Evolutionary conservation across 2,329 filamentous ascomycete species (phyloP).

Genomic region (Claviceps quebecensis): DNA sequence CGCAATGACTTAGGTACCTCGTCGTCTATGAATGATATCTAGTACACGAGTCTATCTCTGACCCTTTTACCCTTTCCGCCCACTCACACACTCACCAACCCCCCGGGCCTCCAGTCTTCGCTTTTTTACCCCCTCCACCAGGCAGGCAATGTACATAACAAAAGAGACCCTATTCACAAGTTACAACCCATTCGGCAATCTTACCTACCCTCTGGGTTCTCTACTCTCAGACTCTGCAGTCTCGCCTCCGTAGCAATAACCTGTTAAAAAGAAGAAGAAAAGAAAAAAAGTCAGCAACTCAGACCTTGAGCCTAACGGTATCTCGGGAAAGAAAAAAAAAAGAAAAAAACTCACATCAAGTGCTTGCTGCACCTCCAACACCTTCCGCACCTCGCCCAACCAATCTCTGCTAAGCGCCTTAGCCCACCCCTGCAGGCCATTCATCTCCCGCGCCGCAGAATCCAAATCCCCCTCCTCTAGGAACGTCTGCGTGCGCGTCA

Average conservation of each 20-base stretch:
- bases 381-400: constrained; percentile 78
- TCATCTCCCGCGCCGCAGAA: constrained; percentile 87
- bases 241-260: constrained; percentile 83
- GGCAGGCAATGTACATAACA: constrained; percentile 23
- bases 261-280: constrained; percentile 35
- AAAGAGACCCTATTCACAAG: constrained; percentile 27
- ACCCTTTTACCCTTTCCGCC: not conserved
- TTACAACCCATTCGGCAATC: not conserved
- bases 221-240: constrained; percentile 73
- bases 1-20: not conserved
- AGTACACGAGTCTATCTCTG: not conserved
- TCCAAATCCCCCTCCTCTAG: constrained; percentile 91
- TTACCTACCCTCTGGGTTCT: constrained; percentile 19
- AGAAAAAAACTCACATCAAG: constrained; percentile 58
- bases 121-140: constrained; percentile 12
- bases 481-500: constrained; percentile 76
- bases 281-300: not conserved
- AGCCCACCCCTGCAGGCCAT: constrained; percentile 81
- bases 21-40: not conserved
- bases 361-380: constrained; percentile 90
- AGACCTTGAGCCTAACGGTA: too few species aligned
- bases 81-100: not conserved
- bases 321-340: too few species aligned
- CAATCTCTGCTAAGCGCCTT: constrained; percentile 91
- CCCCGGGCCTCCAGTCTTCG: not conserved